Evolutionary conservation across 805 yeast genomes (phyloP), one percentile per base, ranked within the genome.

Genomic region (Metschnikowia dekortorum): DNA sequence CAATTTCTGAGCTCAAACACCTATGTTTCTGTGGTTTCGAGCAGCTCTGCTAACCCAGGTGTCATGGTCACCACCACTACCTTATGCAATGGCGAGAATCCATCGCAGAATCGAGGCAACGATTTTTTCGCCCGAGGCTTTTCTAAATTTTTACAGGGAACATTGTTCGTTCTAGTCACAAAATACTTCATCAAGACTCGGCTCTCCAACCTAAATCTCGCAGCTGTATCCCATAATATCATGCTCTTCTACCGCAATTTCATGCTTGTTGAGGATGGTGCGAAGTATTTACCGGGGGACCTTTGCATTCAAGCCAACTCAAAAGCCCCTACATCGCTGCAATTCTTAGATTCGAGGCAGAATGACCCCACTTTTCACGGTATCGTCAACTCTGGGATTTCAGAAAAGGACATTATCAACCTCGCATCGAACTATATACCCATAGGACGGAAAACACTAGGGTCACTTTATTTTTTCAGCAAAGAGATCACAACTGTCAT

Each of bases 1-100:
- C 50, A 61, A 18, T 50, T 64, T 13, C 57, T 63, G 10, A 62
- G 62, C 40, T 60, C 62, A 46, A 61, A 63, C 34, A 59, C 65
- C 16, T 58, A 58, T 44, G 58, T 61, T 14, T 50, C 63, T 9
- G 59, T 61, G 13, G 58, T 56, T 2, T 51, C 59, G 4, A 53
- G 39, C 35, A 48, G 47, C 30, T 18, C 56, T 22, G 41, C 46
- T 32, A 33, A 49, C 16, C 36, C 52, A 2, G 44, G 52, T 6
- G 33, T 49, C 36, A 42, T 48, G 37, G 50, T 58, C 8, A 56
- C 58, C 10, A 53, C 59, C 34, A 54, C 57, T 8, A 57, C 56
- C 37, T 54, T 51, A n/a, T 49, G 45, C 33, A 46, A 46, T 37
- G 53, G 45, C 22, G 44, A 49, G 31, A 33, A 40, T 39, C 28